A percentile compares a stretch with the other conserved stretches of the same genome.
Conservation (phyloP, 2,329 filamentous ascomycete genomes). For the Xylaria arbuscula region DNA sequence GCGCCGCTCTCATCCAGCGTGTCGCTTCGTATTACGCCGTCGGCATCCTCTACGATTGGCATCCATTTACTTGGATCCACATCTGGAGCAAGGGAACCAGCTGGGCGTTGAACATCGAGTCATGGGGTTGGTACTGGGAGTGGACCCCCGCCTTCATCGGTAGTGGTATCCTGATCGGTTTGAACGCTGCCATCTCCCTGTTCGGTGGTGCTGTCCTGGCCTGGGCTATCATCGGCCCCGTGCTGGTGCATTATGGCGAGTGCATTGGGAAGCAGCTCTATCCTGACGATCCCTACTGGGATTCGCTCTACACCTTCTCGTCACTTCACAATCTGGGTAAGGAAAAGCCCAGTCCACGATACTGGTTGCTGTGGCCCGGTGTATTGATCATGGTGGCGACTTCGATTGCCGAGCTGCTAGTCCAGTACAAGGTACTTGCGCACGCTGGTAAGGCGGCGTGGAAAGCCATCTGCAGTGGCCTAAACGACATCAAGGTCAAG, state of each 20-base stretch:
- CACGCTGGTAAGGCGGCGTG: constrained; percentile 59
- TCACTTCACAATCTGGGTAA: constrained; percentile 51
- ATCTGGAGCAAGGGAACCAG: constrained; percentile 65
- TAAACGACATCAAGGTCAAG: constrained; percentile 55
- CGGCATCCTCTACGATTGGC: constrained; percentile 69
- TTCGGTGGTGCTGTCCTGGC: constrained; percentile 65
- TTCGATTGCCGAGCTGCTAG: constrained; percentile 54
- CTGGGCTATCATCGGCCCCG: constrained; percentile 67
- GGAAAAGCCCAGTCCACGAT: constrained; percentile 52
- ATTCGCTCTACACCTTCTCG: constrained; percentile 52
- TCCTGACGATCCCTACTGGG: constrained; percentile 58
- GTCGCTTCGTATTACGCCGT: constrained; percentile 67
- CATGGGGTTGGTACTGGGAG: constrained; percentile 68
- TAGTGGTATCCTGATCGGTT: constrained; percentile 67
- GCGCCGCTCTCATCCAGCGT: constrained; percentile 60
- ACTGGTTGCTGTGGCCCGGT: constrained; percentile 57
- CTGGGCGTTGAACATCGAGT: constrained; percentile 64
- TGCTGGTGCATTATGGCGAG: constrained; percentile 64
- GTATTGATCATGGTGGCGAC: constrained; percentile 57
- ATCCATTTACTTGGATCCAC: constrained; percentile 64
- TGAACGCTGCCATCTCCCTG: constrained; percentile 69
- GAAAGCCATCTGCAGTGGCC: constrained; percentile 56
- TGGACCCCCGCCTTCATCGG: constrained; percentile 70
- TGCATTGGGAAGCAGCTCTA: constrained; percentile 55
- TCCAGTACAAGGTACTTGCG: constrained; percentile 55